A percentile compares a stretch with the other conserved stretches of the same genome.
Evolutionary conservation across 129 eudicot genomes (phyloP).

Genomic region (Arctium minus): DNA sequence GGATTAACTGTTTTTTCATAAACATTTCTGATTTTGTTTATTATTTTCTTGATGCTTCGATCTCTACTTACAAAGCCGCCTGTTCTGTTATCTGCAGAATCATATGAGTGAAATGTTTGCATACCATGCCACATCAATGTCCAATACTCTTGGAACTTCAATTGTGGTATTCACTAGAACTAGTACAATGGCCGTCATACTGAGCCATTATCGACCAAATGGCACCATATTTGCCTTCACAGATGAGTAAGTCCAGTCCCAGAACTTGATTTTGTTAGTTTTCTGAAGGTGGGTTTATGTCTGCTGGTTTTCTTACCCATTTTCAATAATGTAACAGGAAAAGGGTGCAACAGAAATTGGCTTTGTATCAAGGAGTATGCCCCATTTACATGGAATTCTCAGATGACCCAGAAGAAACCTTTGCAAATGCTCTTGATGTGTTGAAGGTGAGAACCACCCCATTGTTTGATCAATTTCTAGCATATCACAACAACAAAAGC

Average conservation of each 20-base stretch:
- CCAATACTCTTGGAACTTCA: slow-evolving; percentile 95
- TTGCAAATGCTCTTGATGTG: slow-evolving; percentile 59
- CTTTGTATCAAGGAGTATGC: slow-evolving; percentile 92
- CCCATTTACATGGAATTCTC: slow-evolving; percentile 88
- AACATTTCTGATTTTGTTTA: background rate
- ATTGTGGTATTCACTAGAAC: slow-evolving; percentile 94
- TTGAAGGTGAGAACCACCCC: slow-evolving; percentile 50
- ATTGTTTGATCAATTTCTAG: background rate
- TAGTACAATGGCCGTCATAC: slow-evolving; percentile 79
- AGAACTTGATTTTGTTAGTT: background rate
- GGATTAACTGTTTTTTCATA: background rate
- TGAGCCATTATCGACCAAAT: slow-evolving; percentile 95
- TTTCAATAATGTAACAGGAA: slow-evolving; percentile 48
- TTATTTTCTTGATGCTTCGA: background rate
- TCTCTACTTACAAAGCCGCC: slow-evolving; percentile 1
- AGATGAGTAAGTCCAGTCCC: slow-evolving; percentile 62
- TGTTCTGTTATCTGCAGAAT: slow-evolving; percentile 56
- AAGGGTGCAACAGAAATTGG: slow-evolving; percentile 89
- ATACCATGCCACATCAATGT: slow-evolving; percentile 93
- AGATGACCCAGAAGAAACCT: slow-evolving; percentile 82
- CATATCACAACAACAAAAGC: background rate
- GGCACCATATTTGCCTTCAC: slow-evolving; percentile 98
- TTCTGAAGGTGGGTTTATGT: background rate
- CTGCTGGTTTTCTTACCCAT: background rate
- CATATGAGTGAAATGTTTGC: slow-evolving; percentile 99